Evolutionary conservation across 768 basidiomycete genomes (phyloP).

Genomic region (Collybiopsis luxurians): DNA sequence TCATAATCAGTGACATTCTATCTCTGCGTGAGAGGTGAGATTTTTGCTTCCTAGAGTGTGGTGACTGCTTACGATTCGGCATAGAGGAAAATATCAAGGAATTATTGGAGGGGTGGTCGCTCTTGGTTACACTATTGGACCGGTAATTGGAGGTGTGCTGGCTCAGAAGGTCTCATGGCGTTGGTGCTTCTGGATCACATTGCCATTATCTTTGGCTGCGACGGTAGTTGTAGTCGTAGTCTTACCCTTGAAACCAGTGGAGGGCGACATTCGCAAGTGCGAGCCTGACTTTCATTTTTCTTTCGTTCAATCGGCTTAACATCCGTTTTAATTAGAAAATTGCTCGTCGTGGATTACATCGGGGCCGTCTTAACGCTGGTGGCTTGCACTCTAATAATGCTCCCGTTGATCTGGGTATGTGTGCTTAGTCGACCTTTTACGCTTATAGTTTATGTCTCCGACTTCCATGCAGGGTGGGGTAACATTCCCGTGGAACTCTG

Average conservation of each 20-base stretch:
- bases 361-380: slow-evolving; percentile 57
- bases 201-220: slow-evolving; percentile 55
- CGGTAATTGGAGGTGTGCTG: slow-evolving; percentile 64
- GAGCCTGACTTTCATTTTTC: neutral
- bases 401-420: slow-evolving; percentile 71
- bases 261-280: slow-evolving; percentile 54
- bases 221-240: slow-evolving; percentile 57
- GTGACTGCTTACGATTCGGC: neutral
- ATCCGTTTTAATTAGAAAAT: slow-evolving; percentile 40
- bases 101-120: slow-evolving; percentile 59
- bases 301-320: neutral
- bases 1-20: slow-evolving; percentile 72
- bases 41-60: neutral
- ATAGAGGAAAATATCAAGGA: slow-evolving; percentile 74
- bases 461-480: slow-evolving; percentile 53
- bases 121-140: slow-evolving; percentile 64
- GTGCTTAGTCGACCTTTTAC: neutral
- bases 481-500: slow-evolving; percentile 69
- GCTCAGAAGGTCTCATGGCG: slow-evolving; percentile 63
- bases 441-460: neutral
- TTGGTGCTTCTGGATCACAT: slow-evolving; percentile 78
- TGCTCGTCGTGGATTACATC: slow-evolving; percentile 62
- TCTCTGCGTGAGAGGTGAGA: slow-evolving; percentile 60
- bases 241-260: slow-evolving; percentile 67
- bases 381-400: slow-evolving; percentile 59